Base-by-base conservation (phyloP, 768 basidiomycete genomes). In the Termitomyces sp. region DNA sequence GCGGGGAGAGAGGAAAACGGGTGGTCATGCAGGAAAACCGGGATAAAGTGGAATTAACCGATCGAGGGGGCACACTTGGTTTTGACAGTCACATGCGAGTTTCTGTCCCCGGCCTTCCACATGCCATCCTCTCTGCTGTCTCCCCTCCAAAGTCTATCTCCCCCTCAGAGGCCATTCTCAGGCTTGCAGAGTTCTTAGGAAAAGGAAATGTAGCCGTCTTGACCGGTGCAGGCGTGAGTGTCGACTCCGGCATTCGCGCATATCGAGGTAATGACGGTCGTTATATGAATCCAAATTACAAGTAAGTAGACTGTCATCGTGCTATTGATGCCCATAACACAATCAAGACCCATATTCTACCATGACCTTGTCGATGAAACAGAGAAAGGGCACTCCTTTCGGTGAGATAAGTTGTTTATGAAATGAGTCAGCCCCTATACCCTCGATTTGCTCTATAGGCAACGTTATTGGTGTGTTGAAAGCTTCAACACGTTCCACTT, bases 161-260 rank as follows among this genome's bases (percentile, higher is more conserved):
- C 10, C 64, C 76, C 0, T 66, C 73, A 32, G 81, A 78, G 55
- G 88, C 88, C 11, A 69, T 83, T 43, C 75, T 85, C 29, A 80
- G 81, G 50, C 78, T 91, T 52, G 73, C 83, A 5, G 66, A 75
- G 2, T 95, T 95, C 62, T 68, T 96, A 18, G 70, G 76, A 0
- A 71, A 76, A 4, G 91, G 92, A n/a, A 86, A 83, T 68, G 83
- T 83, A 45, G 73, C 86, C 0, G 73, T 94, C 15, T 67, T 98
- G 52, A 94, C 93, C 0, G 94, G 94, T 2, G 96, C 96, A 0
- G 96, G 96, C 7, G 91, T 97, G 60, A 91, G 89, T 67, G 94
- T 98, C 27, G 96, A 98, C 69, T 92, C 89, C 25, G 96, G 96
- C 42, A 96, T 98, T 56, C 78, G 92, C 60, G 94, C 94, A n/a